A percentile compares a stretch with the other conserved stretches of the same genome.
These are phyloP conservation scores for Solanum hybrid DNA, from an alignment of 305 asterid genomes.

Conservation along the genomic window DNA sequence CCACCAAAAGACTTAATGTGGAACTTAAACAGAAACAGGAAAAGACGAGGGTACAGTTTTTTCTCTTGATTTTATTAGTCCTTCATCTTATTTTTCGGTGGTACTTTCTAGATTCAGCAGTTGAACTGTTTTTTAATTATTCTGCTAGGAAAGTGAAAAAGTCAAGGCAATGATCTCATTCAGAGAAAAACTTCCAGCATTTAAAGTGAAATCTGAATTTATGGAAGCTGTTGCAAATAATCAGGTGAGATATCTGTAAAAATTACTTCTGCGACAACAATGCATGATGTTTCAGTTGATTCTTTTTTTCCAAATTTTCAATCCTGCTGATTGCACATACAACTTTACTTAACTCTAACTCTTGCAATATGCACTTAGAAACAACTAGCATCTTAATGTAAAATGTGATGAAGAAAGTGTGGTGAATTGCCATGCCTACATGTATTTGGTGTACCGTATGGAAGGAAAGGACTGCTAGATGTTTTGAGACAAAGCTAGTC, in stretches of 20 bases:
- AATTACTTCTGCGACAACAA: neutral
- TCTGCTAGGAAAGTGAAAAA: slow-evolving; percentile 42
- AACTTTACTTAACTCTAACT: neutral
- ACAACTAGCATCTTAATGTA: neutral
- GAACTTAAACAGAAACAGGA: slow-evolving; percentile 78
- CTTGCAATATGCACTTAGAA: neutral
- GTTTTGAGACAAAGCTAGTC: neutral
- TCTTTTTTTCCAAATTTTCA: neutral
- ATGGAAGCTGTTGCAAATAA: slow-evolving; percentile 69
- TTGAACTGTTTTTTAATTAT: slow-evolving; percentile 15
- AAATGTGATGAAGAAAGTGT: neutral
- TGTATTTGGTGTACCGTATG: neutral
- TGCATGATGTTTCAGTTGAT: neutral
- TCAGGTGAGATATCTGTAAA: slow-evolving; percentile 42
- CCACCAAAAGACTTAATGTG: slow-evolving; percentile 37
- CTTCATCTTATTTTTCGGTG: slow-evolving; percentile 1
- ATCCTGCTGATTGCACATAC: neutral
- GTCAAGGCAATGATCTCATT: slow-evolving; percentile 73
- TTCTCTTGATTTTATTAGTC: slow-evolving; percentile 2
- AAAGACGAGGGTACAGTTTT: slow-evolving; percentile 48
- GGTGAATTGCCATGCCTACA: neutral
- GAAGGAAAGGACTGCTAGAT: neutral
- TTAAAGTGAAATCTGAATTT: slow-evolving; percentile 63
- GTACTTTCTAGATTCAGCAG: slow-evolving; percentile 7
- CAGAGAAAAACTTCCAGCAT: slow-evolving; percentile 85